Base-by-base conservation (phyloP, 768 basidiomycete genomes). In the Guyanaporus albipodus region DNA sequence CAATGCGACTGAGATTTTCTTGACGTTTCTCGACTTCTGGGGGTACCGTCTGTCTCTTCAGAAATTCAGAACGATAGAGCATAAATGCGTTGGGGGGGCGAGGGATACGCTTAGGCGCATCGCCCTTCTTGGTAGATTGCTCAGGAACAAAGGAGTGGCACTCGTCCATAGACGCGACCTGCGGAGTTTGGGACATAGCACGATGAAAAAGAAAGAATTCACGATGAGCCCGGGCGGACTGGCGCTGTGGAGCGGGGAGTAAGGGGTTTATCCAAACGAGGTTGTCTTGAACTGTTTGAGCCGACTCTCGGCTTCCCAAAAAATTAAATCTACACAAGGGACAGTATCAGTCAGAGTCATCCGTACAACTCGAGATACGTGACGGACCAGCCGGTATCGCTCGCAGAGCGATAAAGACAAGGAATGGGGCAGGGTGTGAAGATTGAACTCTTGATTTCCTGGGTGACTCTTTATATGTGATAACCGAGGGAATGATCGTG, bases 71-170 rank as follows among this genome's bases (percentile, higher is more conserved):
- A 34, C 80, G 70, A 63, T 74, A 82, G 39, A 82, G 64, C 53
- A 82, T 76, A 61, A 82, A 82, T 12, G 80, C 77, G 56, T 81
- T 80, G 12, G 76, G 61, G 0, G 80, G 74, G 7, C 79, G 71
- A 26, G 73, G 72, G 17, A 74, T 70, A 37, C 71, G 70, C 33
- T 61, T 54, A 14, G 42, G 18, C 19, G 52, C 38, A n/a, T 46
- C 34, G 14, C 12, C 42, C 21, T 34, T 51, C n/a, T 34, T n/a
- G 8, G 29, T 15, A 8, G 21, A 14, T 36, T 36, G 21, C 36
- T 28, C 35, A 26, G 21, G 12, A 49, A 21, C 23, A 38, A 56
- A 37, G 35, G 46, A 53, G 36, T 26, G 39, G 45, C 48, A 23
- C 37, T 48, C 28, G 2, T 48, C 26, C 36, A 12, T 21, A 35